Evolutionary conservation across 192 early-diverging fungal genomes (phyloP).

Genomic region (Coemansia reversa): DNA sequence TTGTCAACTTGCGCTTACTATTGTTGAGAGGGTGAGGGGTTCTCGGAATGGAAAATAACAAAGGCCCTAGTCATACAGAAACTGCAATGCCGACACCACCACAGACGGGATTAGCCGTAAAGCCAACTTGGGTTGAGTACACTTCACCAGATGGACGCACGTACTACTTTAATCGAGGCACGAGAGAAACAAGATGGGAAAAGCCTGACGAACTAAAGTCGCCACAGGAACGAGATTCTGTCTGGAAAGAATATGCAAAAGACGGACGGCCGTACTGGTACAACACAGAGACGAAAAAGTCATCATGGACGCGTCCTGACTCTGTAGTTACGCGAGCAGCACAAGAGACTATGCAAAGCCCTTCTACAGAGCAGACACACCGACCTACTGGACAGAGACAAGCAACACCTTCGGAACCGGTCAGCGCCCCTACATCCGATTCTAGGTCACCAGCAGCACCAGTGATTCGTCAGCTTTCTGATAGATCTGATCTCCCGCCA

Average conservation of each 20-base stretch:
- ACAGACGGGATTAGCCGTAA: not conserved
- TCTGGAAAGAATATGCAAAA: slow-evolving; percentile 88
- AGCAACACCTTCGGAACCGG: not conserved
- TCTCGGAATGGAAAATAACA: not conserved
- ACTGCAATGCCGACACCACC: not conserved
- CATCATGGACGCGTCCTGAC: slow-evolving; percentile 83
- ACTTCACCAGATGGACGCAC: slow-evolving; percentile 76
- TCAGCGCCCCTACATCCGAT: not conserved
- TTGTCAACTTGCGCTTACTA: too few relatives aligned
- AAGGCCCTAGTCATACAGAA: not conserved
- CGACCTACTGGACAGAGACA: not conserved
- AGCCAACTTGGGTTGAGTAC: slow-evolving; percentile 67
- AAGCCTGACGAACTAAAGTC: slow-evolving; percentile 91
- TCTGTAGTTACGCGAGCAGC: slow-evolving; percentile 43
- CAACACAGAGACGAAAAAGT: slow-evolving; percentile 72
- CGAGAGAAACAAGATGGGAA: slow-evolving; percentile 85
- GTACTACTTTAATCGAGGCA: slow-evolving; percentile 82
- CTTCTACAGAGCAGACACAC: not conserved
- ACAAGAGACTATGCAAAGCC: not conserved
- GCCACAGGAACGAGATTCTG: slow-evolving; percentile 59
- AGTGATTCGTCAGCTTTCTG: not conserved
- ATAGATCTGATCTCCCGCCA: not conserved
- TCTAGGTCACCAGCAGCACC: slow-evolving; percentile 1
- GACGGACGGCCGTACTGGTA: slow-evolving; percentile 85
- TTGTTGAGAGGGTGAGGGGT: too few relatives aligned